Conservation (phyloP, 2,329 filamentous ascomycete species). For the Acrocalymma vagum region DNA sequence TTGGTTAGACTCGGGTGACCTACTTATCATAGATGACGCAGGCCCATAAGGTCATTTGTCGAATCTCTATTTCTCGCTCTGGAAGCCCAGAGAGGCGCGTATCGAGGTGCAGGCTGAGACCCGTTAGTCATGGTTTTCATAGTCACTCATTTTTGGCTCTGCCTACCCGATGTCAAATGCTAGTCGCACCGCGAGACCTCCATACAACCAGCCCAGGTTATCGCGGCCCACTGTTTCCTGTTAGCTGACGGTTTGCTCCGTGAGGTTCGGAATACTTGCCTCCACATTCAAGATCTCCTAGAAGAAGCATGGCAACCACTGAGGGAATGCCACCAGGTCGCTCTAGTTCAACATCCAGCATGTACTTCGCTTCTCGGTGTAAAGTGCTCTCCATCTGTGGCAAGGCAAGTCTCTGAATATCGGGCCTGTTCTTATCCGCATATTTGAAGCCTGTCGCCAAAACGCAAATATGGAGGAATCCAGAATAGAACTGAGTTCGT, state of each 20-base stretch:
- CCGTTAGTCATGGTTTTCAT: slow-evolving; percentile 23
- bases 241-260: slow-evolving; percentile 2
- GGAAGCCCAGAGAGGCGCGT: slow-evolving; percentile 52
- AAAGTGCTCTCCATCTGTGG: slow-evolving; percentile 61
- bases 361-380: slow-evolving; percentile 63
- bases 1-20: not conserved
- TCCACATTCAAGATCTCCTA: slow-evolving; percentile 63
- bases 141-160: slow-evolving; percentile 45
- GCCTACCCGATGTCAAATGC: slow-evolving; percentile 36
- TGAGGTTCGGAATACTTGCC: slow-evolving; percentile 14
- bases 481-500: slow-evolving; percentile 60
- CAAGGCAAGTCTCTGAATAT: slow-evolving; percentile 58
- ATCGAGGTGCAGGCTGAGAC: slow-evolving; percentile 58
- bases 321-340: slow-evolving; percentile 61
- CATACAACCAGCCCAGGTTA: slow-evolving; percentile 65
- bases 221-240: slow-evolving; percentile 56
- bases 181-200: slow-evolving; percentile 48
- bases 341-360: slow-evolving; percentile 64
- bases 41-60: slow-evolving; percentile 62
- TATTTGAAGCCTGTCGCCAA: slow-evolving; percentile 63
- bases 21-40: slow-evolving; percentile 63
- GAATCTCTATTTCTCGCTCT: slow-evolving; percentile 57
- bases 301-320: slow-evolving; percentile 60
- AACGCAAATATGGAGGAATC: slow-evolving; percentile 62
- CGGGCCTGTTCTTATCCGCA: slow-evolving; percentile 58